These are phyloP conservation scores for Leptographium wingfieldii DNA, from an alignment of 2,329 filamentous ascomycete genomes.

Conservation along the genomic window DNA sequence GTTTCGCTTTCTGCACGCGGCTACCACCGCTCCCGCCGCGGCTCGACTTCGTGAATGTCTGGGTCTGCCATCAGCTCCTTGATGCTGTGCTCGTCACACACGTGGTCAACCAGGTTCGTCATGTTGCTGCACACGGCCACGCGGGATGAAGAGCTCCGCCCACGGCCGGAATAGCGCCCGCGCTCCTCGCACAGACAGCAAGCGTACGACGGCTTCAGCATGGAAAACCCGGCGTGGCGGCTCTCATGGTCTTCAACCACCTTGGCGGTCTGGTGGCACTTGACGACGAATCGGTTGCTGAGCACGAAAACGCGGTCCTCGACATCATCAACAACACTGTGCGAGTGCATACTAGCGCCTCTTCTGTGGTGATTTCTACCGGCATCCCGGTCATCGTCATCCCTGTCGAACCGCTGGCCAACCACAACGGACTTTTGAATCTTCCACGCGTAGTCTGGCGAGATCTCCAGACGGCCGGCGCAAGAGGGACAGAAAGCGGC, in stretches of 20 bases:
- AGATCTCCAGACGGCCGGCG: conserved; percentile 14
- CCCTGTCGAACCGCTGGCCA: not conserved
- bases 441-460: conserved; percentile 18
- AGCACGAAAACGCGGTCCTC: conserved; percentile 19
- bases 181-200: conserved; percentile 20
- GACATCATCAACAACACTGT: conserved; percentile 6
- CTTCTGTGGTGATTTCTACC: not conserved
- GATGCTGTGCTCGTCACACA: conserved; percentile 15
- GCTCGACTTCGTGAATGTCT: conserved; percentile 11
- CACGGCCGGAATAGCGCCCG: not conserved
- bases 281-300: conserved; percentile 23
- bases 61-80: conserved; percentile 15
- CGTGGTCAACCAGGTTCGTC: conserved; percentile 20
- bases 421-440: conserved; percentile 15
- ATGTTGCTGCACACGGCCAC: conserved; percentile 17
- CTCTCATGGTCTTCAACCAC: not conserved
- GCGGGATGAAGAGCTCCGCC: not conserved
- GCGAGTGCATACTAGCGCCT: not conserved
- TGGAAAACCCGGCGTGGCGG: not conserved
- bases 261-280: conserved; percentile 22
- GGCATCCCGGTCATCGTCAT: not conserved
- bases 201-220: conserved; percentile 14
- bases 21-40: not conserved
- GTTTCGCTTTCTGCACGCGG: not conserved
- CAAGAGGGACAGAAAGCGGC: conserved; percentile 16